These are phyloP conservation scores for Mycena polygramma DNA, from an alignment of 768 basidiomycete genomes.

Conservation along the genomic window DNA sequence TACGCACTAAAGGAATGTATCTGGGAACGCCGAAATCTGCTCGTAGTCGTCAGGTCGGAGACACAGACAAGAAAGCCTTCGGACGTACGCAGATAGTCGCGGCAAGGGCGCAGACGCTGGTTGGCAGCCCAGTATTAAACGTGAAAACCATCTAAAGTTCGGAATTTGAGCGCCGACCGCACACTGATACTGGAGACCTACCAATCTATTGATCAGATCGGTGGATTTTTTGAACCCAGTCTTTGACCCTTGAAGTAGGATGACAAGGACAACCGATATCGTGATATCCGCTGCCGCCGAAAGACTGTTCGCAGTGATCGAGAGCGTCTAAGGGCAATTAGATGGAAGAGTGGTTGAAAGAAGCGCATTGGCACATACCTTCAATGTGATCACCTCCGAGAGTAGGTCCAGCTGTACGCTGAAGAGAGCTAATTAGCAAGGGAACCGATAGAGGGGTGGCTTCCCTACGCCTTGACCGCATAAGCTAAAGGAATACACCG, in stretches of 20 bases:
- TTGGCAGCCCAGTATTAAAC: constrained; percentile 13
- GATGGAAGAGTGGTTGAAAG: neutral
- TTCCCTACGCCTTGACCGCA: constrained; percentile 11
- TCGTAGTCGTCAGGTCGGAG: neutral
- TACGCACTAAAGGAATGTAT: constrained; percentile 24
- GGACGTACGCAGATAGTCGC: neutral
- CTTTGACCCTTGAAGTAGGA: constrained; percentile 4
- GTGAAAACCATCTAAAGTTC: constrained; percentile 21
- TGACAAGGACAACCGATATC: constrained; percentile 14
- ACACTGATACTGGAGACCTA: no score
- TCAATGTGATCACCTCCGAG: neutral
- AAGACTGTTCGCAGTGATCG: neutral
- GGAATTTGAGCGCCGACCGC: no score
- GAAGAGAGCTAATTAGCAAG: no score
- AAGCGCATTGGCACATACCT: neutral
- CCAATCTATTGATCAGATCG: constrained; percentile 25
- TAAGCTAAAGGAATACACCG: neutral
- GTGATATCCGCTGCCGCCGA: constrained; percentile 10
- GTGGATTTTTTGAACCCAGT: constrained; percentile 12
- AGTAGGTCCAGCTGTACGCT: constrained; percentile 10
- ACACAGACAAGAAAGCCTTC: neutral
- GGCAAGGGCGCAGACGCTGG: neutral
- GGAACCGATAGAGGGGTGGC: no score
- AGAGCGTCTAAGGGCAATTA: neutral
- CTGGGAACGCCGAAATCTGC: constrained; percentile 6